These are phyloP conservation scores for Mortierella polycephala DNA, from an alignment of 371 early-diverging fungal genomes.

Conservation along the genomic window DNA sequence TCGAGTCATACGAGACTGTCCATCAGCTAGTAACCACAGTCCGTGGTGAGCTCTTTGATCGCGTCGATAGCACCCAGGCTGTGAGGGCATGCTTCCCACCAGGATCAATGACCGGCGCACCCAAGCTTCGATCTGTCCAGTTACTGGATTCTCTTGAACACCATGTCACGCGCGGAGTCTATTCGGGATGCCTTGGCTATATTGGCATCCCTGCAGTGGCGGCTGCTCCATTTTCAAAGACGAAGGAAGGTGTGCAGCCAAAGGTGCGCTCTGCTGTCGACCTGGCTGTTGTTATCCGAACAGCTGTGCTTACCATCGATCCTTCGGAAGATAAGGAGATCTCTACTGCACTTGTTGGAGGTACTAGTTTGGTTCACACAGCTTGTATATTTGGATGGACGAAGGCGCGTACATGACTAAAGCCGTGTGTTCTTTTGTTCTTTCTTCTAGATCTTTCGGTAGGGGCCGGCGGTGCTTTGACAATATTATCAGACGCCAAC, in stretches of 20 bases:
- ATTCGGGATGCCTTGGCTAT: conserved; percentile 94
- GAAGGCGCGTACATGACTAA: neutral
- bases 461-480: conserved; percentile 96
- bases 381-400: neutral
- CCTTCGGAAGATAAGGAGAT: conserved; percentile 25
- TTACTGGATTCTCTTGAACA: conserved; percentile 82
- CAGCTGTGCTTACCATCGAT: conserved; percentile 35
- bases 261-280: conserved; percentile 67
- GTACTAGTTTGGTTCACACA: neutral
- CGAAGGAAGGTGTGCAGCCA: conserved; percentile 57
- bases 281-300: conserved; percentile 47
- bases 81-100: conserved; percentile 90
- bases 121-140: conserved; percentile 89
- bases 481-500: conserved; percentile 82
- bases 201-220: conserved; percentile 66
- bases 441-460: conserved; percentile 66
- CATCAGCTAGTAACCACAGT: conserved; percentile 95
- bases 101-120: conserved; percentile 98
- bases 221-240: conserved; percentile 1
- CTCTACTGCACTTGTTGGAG: conserved; percentile 21
- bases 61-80: conserved; percentile 78
- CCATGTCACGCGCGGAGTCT: conserved; percentile 80
- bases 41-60: conserved; percentile 67
- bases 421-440: neutral
- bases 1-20: conserved; percentile 92